Conservation (phyloP, 2,329 filamentous ascomycete species). For the Fusarium praegraminearum region DNA sequence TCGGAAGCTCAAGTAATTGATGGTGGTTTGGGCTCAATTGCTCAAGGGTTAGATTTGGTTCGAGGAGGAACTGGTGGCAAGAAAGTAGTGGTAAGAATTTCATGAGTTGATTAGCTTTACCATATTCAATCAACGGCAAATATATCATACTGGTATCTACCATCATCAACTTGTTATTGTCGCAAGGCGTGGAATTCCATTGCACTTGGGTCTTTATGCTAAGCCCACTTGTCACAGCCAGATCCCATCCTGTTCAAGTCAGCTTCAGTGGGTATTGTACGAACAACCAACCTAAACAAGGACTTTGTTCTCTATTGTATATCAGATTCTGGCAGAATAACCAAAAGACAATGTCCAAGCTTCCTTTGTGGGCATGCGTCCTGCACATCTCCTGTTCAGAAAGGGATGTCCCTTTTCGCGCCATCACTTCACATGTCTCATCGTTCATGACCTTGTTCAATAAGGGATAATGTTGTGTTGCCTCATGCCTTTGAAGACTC, state of each 20-base stretch:
- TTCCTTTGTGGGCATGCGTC: background rate
- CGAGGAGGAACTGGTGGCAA: background rate
- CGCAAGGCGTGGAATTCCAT: background rate
- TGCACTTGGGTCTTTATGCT: background rate
- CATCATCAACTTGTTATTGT: background rate
- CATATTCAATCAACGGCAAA: background rate
- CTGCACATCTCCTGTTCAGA: background rate
- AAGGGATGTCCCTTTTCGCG: too few relatives aligned
- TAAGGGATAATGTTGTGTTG: too few relatives aligned
- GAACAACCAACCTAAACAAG: background rate
- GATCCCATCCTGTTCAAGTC: background rate
- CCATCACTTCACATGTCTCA: too few relatives aligned
- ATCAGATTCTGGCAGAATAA: background rate
- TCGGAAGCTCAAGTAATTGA: rapidly evolving
- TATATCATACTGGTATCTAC: rapidly evolving
- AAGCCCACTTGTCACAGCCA: rapidly evolving
- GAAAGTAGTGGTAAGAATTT: too few relatives aligned
- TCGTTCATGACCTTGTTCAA: background rate
- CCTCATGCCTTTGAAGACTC: rapidly evolving
- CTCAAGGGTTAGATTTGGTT: background rate
- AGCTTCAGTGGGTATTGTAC: rapidly evolving
- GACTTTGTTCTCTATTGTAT: background rate
- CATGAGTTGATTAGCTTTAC: too few relatives aligned
- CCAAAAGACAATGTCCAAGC: rapidly evolving
- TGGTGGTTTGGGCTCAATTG: background rate